Evolutionary conservation across 2,329 filamentous ascomycete genomes (phyloP), one percentile per base, ranked within the genome.

Genomic region (Didymella lethalis): DNA sequence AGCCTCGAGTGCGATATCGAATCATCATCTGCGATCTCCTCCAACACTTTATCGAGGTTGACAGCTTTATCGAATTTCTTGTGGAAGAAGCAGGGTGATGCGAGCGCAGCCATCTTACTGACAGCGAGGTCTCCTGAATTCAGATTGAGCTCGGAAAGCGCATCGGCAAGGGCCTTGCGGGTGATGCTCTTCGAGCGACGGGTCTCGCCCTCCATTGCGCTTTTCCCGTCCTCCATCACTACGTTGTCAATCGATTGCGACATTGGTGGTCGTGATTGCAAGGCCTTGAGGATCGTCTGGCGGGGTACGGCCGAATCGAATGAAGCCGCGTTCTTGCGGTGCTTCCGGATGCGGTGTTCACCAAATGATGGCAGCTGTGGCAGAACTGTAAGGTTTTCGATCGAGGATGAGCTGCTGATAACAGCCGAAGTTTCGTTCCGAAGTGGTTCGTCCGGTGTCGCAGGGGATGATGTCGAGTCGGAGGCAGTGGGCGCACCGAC

Each of bases 11-110:
- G 95, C 32, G 93, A 97, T 83, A 97, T 90, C 78, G 87, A 92
- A 70, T 96, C 92, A 54, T 88, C 85, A 68, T 95, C 90, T 73
- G 90, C 89, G 71, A 98, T 96, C 79, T 99, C 95, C 74, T 98
- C 93, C 7, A 99, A 84, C 6, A 99, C 93, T 78, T 91, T 95
- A 68, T 95, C 91, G 59, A 98, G 92, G 76, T 99, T 92, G 68
- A 99, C 92, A 8, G 93, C 92, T 75, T 97, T 93, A 70, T 97
- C 95, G 73, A 99, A 99, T 63, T 94, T 88, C 79, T 96, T 91
- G 80, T 99, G 95, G 81, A 97, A 98, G 80, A 96, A 99, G 81
- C 95, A 99, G 14, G 95, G 95, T 44, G 93, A 97, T 69, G 94
- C 90, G 52, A 98, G 81, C 10, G 90, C 84, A 11, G 89, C 85